Evolutionary conservation across 495 filamentous ascomycete species (phyloP).

Genomic region (Viridothelium virens): DNA sequence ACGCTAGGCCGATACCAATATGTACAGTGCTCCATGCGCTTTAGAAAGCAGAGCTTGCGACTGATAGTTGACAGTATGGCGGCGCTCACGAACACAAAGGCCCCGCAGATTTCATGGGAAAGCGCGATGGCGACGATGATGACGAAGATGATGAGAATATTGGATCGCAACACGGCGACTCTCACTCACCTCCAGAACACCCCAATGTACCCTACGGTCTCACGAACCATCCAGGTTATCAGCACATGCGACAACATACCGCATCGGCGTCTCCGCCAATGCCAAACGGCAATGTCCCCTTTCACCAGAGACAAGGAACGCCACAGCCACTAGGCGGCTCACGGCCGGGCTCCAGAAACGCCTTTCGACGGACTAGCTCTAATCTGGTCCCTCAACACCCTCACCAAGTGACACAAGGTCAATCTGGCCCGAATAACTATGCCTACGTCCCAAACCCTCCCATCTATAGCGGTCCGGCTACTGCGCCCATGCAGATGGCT

Average conservation of each 20-base stretch:
- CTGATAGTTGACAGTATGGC: conserved; percentile 57
- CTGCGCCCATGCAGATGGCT: conserved; percentile 39
- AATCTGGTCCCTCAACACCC: conserved; percentile 59
- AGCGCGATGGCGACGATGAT: conserved; percentile 77
- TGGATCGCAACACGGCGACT: conserved; percentile 54
- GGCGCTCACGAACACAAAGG: conserved; percentile 93
- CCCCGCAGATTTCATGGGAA: conserved; percentile 81
- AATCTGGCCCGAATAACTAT: conserved; percentile 53
- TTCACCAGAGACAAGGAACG: conserved; percentile 65
- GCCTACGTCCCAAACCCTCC: conserved; percentile 78
- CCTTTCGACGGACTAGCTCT: conserved; percentile 61
- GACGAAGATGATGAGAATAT: conserved; percentile 70
- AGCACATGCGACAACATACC: conserved; percentile 71
- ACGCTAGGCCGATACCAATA: conserved; percentile 80
- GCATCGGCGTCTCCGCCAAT: conserved; percentile 80
- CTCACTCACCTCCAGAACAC: conserved; percentile 49
- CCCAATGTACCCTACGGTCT: conserved; percentile 66
- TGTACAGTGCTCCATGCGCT: conserved; percentile 46
- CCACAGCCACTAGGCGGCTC: conserved; percentile 71
- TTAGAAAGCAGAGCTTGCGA: conserved; percentile 16
- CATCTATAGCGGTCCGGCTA: conserved; percentile 71
- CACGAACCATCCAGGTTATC: conserved; percentile 63
- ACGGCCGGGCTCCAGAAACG: conserved; percentile 71
- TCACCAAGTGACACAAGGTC: conserved; percentile 45
- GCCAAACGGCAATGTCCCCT: conserved; percentile 67